Base-by-base conservation (phyloP, 352 stramenopile species). In the Phytopythium helicoides region DNA sequence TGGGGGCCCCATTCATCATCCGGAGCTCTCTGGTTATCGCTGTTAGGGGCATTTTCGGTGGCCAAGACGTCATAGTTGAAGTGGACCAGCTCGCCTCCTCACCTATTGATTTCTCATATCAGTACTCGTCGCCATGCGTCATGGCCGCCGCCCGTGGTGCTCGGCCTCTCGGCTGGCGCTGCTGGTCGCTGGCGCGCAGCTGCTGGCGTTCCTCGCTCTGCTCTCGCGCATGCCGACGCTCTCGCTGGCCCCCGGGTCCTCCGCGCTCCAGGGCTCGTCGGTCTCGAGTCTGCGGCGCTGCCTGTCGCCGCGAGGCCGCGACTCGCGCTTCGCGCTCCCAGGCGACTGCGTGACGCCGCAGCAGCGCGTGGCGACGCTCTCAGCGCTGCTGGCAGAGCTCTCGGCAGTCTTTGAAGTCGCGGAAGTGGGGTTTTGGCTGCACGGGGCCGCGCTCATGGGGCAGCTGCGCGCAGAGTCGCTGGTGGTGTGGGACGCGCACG, bases 381-480 rank as follows among this genome's bases (percentile, higher is more conserved):
- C 66, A 42, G 56, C 80, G 40, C 54, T 86, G 26, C 53, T 83
- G 6, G 71, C 69, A 26, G 60, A 60, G 12, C 55, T 80, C 1
- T 68, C 64, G 34, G 52, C 57, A 6, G 52, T 77, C 42, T 39
- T 86, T 3, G 66, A 81, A 25, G 65, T 64, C 35, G 45, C 56
- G 8, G 31, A 64, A 5, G 52, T 80, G 21, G 62, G 56, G 0
- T 87, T 81, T 33, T 87, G 71, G 76, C 65, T 86, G 34, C 69
- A 84, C 50, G 78, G 76, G 47, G 71, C 71, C 40, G 73, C 73
- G 28, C 64, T 87, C 22, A 46, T 86, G 54, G 76, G 76, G 14
- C 63, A 81, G 52, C 74, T 82, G 26, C 61, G 76, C 6, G 63
- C 64, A 4, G 54, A 61, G 18, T 61, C 73, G 26, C 54, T 86